These are phyloP conservation scores for Penicillium aurantiogriseum DNA, from an alignment of 2,329 filamentous ascomycete genomes.

Conservation along the genomic window DNA sequence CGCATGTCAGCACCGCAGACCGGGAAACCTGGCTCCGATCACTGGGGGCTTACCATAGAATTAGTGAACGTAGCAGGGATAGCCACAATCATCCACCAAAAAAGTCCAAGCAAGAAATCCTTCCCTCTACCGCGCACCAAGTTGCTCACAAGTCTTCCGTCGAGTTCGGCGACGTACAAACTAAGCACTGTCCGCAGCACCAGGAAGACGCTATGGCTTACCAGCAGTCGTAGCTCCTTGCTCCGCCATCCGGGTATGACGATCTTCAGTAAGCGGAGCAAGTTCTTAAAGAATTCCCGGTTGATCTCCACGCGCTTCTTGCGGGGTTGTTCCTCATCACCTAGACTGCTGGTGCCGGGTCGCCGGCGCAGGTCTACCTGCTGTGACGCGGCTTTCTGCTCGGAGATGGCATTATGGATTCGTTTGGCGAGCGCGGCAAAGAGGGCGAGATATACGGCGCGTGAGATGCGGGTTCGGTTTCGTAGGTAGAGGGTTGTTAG, in stretches of 20 bases:
- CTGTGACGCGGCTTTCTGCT: constrained; percentile 83
- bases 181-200: constrained; percentile 89
- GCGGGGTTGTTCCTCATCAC: constrained; percentile 42
- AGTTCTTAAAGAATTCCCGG: constrained; percentile 75
- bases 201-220: constrained; percentile 91
- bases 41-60: constrained; percentile 71
- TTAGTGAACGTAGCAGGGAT: constrained; percentile 97
- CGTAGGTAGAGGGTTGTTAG: constrained; percentile 72
- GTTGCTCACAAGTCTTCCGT: constrained; percentile 87
- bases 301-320: constrained; percentile 86
- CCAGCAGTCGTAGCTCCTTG: constrained; percentile 79
- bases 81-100: constrained; percentile 99
- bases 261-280: constrained; percentile 76
- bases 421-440: constrained; percentile 79
- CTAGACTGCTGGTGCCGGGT: constrained; percentile 45
- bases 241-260: constrained; percentile 87
- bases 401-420: constrained; percentile 84
- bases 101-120: constrained; percentile 81
- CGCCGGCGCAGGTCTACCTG: constrained; percentile 61
- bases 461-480: constrained; percentile 78
- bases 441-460: constrained; percentile 78
- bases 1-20: neutral
- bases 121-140: constrained; percentile 86
- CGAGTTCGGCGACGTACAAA: constrained; percentile 92
- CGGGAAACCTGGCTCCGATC: neutral